Conservation (phyloP, 2,329 filamentous ascomycete genomes). For the Pseudocercospora cruenta region DNA sequence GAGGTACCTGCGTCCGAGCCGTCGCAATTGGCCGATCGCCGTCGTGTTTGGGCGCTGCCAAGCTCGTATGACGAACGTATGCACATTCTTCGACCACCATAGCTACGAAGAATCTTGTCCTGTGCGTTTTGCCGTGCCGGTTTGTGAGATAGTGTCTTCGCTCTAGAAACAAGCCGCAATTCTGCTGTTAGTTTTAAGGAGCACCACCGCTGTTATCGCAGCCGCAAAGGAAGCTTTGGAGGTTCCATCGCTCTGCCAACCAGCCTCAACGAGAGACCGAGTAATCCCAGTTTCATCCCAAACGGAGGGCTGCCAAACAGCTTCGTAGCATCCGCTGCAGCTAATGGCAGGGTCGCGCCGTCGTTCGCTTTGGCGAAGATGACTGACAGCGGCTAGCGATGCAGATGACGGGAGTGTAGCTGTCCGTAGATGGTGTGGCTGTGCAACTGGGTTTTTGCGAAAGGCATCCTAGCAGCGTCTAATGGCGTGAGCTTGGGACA, state of each 20-base stretch:
- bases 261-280: neutral
- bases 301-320: neutral
- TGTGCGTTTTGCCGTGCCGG: neutral
- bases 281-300: neutral
- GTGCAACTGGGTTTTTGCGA: neutral
- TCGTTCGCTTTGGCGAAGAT: neutral
- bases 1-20: neutral
- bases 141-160: neutral
- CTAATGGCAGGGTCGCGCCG: constrained; percentile 1
- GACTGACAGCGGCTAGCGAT: neutral
- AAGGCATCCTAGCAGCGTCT: neutral
- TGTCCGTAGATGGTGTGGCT: neutral
- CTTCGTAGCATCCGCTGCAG: neutral
- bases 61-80: neutral
- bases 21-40: neutral
- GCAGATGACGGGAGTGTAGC: neutral
- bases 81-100: neutral
- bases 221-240: neutral
- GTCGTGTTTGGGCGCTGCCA: neutral
- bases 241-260: neutral
- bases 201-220: neutral
- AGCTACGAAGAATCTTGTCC: neutral
- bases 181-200: no score
- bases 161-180: neutral
- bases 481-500: neutral